Conservation (phyloP, 768 basidiomycete genomes). For the Kondoa malvinella region DNA sequence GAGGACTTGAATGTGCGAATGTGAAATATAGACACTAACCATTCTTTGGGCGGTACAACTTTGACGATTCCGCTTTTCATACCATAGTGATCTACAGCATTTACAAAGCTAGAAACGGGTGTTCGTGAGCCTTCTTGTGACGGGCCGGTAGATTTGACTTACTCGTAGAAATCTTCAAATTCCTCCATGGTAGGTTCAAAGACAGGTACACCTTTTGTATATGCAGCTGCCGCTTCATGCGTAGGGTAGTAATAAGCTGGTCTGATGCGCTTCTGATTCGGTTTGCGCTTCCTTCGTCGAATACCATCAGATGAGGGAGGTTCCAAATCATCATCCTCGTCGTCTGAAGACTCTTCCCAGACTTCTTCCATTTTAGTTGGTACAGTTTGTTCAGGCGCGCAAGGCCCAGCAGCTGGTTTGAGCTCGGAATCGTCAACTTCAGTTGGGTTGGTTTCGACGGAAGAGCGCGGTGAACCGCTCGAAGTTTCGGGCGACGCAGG, state of each 20-base stretch:
- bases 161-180: conserved; percentile 77
- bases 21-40: conserved; percentile 40
- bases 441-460: too few species aligned
- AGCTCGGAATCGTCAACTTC: background rate
- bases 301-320: conserved; percentile 5
- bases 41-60: conserved; percentile 85
- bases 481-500: too few species aligned
- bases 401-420: background rate
- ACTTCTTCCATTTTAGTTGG: background rate
- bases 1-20: background rate
- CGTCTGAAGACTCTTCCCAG: conserved; percentile 3
- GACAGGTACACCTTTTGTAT: conserved; percentile 34
- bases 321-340: background rate
- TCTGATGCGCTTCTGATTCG: conserved; percentile 8
- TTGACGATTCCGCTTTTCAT: conserved; percentile 81
- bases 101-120: conserved; percentile 38
- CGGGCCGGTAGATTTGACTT: conserved; percentile 26
- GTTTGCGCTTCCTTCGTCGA: background rate
- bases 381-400: background rate
- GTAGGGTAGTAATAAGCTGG: conserved; percentile 19
- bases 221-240: background rate
- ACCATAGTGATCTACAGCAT: conserved; percentile 75
- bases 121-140: background rate
- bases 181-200: conserved; percentile 89
- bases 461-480: too few species aligned